Evolutionary conservation across 345 rosid genomes (phyloP), one percentile per base, ranked within the genome.

Genomic region (Corchorus olitorius): DNA sequence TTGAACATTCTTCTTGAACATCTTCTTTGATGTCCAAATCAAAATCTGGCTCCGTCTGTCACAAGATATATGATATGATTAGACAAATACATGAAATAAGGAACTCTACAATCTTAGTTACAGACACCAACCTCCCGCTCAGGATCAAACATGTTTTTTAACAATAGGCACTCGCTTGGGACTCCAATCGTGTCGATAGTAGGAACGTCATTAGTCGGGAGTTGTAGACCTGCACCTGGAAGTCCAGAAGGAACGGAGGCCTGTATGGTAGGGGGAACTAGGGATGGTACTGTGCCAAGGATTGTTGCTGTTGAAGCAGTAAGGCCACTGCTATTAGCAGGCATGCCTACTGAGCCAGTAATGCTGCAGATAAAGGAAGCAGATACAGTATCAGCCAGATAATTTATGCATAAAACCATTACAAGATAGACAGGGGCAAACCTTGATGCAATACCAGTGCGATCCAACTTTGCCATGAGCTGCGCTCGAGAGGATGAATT

Each of bases 61-160:
- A 34, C 59, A 77, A 59, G 60, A 63, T 72, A 54, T 27, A 81
- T 13, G 43, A n/a, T 6, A 46, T 1, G 33, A 67, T 72, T 70
- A 65, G 64, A 45, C 68, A 72, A 27, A 56, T 4, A 48, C 39
- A 70, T 12, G 14, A 15, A 16, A 39, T n/a, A 49, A 60, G 5
- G 34, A 45, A 67, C 20, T 27, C 45, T 8, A 33, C n/a, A 37
- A 13, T 22, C 65, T 55, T 55, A 41, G 64, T 0, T 34, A 56
- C 41, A 56, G 8, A 33, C 22, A 84, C 81, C 20, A 68, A 94
- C 98, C 98, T 94, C 98, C 62, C 76, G 13, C 17, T 74, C 83
- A 33, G 98, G 93, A 87, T 94, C 98, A 88, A 94, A 94, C 98
- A 94, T 91, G 76, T 94, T 94, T 87, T 93, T 94, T 81, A 94